Conservation (phyloP, 495 filamentous ascomycete species). For the Apodospora peruviana region DNA sequence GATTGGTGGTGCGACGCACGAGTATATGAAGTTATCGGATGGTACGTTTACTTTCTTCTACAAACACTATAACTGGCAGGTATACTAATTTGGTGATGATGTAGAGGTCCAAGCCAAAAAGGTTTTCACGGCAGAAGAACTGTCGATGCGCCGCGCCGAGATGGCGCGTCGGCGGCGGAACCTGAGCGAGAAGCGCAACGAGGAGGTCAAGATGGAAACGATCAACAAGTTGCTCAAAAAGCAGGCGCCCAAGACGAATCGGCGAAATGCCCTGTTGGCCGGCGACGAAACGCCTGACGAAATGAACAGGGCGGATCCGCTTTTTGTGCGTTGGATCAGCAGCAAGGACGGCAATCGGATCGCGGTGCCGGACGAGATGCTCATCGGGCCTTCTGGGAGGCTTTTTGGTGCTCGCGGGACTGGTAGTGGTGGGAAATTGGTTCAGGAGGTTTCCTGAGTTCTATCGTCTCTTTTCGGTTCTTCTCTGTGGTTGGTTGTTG, state of each 20-base stretch:
- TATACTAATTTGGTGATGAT: constrained; percentile 3
- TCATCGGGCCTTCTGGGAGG: constrained; percentile 61
- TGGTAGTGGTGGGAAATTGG: constrained; percentile 30
- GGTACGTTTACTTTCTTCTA: constrained; percentile 22
- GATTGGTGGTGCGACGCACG: constrained; percentile 55
- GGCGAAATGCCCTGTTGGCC: constrained; percentile 36
- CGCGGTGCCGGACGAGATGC: constrained; percentile 77
- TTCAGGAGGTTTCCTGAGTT: constrained; percentile 33
- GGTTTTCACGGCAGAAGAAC: constrained; percentile 85
- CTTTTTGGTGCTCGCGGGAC: constrained; percentile 43
- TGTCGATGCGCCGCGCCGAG: constrained; percentile 89
- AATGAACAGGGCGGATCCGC: constrained; percentile 53
- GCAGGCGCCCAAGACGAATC: constrained; percentile 79
- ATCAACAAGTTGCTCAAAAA: constrained; percentile 96
- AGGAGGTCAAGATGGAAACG: constrained; percentile 99
- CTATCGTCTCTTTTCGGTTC: not conserved
- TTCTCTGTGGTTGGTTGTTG: not conserved
- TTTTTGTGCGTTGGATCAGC: constrained; percentile 76
- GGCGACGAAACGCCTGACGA: constrained; percentile 51
- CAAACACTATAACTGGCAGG: not conserved
- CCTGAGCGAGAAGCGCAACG: constrained; percentile 94
- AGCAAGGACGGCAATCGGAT: constrained; percentile 61
- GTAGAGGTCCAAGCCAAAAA: constrained; percentile 91
- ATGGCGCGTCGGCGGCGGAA: constrained; percentile 96
- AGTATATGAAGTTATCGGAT: constrained; percentile 74